Evolutionary conservation across 495 filamentous ascomycete species (phyloP).

Genomic region (Xylaria nigripes): DNA sequence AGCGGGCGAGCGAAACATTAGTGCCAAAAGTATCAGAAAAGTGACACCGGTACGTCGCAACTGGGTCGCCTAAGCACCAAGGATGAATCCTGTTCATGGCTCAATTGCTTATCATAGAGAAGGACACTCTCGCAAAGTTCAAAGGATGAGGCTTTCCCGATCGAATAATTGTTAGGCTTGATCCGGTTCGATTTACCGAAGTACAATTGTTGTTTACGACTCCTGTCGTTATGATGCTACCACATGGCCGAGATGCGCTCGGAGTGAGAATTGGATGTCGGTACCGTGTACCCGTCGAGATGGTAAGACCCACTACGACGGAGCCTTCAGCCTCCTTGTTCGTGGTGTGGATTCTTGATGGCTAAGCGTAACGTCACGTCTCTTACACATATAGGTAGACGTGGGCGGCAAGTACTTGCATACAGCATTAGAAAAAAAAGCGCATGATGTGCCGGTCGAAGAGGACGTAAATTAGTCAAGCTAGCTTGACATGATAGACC

Average conservation of each 20-base stretch:
- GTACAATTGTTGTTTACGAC: neutral
- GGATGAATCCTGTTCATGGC: neutral
- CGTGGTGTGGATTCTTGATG: neutral
- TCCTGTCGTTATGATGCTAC: neutral
- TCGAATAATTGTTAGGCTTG: neutral
- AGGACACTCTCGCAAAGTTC: conserved; percentile 70
- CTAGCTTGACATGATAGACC: no score
- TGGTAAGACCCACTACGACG: neutral
- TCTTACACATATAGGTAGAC: no score
- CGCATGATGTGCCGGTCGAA: no score
- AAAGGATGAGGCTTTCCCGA: conserved; percentile 48
- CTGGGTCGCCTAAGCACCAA: neutral
- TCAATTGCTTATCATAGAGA: neutral
- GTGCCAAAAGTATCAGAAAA: conserved; percentile 65
- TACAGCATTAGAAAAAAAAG: no score
- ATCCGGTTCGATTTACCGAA: neutral
- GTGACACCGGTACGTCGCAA: conserved; percentile 57
- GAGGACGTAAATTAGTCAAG: no score
- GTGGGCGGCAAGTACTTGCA: no score
- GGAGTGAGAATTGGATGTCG: neutral
- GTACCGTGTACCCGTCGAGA: neutral
- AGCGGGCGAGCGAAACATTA: conserved; percentile 62
- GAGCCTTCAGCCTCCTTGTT: neutral
- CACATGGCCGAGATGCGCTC: neutral
- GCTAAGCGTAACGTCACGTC: neutral